Evolutionary conservation across 345 rosid species (phyloP), one percentile per base, ranked within the genome.

Genomic region (Murraya koenigii): DNA sequence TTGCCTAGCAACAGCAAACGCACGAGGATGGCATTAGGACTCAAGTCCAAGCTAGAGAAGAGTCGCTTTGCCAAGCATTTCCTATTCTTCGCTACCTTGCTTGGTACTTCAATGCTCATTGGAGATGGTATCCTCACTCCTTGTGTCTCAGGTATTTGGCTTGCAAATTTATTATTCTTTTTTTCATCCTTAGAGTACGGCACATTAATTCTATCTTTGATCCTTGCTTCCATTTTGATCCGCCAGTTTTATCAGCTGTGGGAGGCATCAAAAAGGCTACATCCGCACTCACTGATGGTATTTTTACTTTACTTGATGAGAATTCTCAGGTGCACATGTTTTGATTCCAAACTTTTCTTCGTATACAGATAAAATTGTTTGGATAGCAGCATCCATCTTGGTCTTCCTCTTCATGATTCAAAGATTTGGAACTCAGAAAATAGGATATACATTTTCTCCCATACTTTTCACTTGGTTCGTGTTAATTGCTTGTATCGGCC

Each of bases 91-190:
- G 81, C 83, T 7, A 83, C 88, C 71, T 74, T 88, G 80, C 82
- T 86, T 22, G 89, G 89, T 1, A 83, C 88, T 71, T 88, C 89
- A 80, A 88, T 83, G 89, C 83, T 88, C 9, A 86, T 86, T 9
- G 91, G 91, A 13, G 89, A 88, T 54, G 91, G 91, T 3, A 82
- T 88, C 62, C 88, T 88, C 13, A 88, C 91, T 9, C 92, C 89
- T n/a, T 80, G 85, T 72, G 84, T 89, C 36, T 73, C 76, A 61
- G 58, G 58, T 47, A 47, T 13, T 47, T 14, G 47, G 47, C 47
- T 9, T 39, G 47, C 14, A 39, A 39, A 9, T 39, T 39, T 9
- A 39, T 39, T 39, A 9, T 2, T n/a, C n/a, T n/a, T n/a, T n/a
- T n/a, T 39, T 39, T 39, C 13, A 39, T 39, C 47, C 47, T 9